phyloP scores from a whole-genome alignment of 2,329 filamentous ascomycete genomes.

The Exserohilum turcica region DNA sequence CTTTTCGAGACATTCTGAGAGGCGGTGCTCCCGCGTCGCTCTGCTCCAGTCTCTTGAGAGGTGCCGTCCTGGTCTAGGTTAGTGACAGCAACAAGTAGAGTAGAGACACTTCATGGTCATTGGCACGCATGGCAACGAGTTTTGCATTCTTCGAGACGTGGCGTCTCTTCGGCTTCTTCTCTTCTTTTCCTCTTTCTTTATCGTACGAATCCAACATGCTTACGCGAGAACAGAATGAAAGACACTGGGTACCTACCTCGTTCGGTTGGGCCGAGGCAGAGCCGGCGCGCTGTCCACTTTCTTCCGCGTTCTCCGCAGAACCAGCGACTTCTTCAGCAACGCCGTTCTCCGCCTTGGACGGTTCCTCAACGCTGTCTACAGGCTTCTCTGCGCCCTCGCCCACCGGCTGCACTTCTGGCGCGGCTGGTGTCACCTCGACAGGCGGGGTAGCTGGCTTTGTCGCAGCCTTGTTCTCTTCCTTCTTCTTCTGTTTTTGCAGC shows the following conservation, averaged over 20 bases:
- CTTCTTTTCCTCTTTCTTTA: constrained; percentile 9
- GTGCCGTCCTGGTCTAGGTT: constrained; percentile 21
- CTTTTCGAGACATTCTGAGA: constrained; percentile 24
- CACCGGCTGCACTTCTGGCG: constrained; percentile 28
- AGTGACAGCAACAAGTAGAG: constrained; percentile 18
- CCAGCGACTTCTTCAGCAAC: constrained; percentile 13
- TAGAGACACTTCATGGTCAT: constrained; percentile 21
- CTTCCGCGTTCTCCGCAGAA: constrained; percentile 18
- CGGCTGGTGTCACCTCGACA: constrained; percentile 25
- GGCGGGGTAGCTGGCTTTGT: constrained; percentile 37
- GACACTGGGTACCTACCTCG: constrained; percentile 31
- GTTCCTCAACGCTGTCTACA: constrained; percentile 38
- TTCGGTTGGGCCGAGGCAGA: constrained; percentile 26
- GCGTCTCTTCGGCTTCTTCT: constrained; percentile 1
- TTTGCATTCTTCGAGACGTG: constrained; percentile 24
- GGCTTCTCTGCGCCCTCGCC: constrained; percentile 32
- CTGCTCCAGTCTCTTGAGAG: constrained; percentile 14
- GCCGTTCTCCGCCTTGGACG: constrained; percentile 16
- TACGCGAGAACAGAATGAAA: constrained; percentile 1
- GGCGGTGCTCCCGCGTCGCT: constrained; percentile 24
- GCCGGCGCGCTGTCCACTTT: constrained; percentile 20
- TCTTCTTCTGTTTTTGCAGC: constrained; percentile 83
- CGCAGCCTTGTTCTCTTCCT: constrained; percentile 45
- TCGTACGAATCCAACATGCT: constrained; percentile 10
- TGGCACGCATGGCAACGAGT: constrained; percentile 28